Conservation (phyloP, 257 asterid species). For the Galeopsis tetrahit region DNA sequence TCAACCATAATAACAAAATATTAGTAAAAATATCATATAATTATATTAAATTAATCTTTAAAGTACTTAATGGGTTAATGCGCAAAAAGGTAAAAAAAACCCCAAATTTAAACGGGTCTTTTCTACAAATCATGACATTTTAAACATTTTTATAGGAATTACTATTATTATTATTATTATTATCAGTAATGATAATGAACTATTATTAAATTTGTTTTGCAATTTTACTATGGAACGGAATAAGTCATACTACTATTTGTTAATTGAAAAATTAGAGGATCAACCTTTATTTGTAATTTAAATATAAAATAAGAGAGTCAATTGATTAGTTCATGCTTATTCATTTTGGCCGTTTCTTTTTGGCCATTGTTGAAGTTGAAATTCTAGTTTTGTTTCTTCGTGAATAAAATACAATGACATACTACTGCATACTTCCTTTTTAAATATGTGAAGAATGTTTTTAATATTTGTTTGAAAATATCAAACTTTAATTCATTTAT, state of each 20-base stretch:
- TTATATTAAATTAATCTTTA: too few relatives aligned
- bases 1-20: too few relatives aligned
- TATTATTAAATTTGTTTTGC: background rate
- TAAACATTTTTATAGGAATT: too few relatives aligned
- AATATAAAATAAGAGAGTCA: background rate
- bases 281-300: background rate
- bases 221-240: background rate
- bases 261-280: background rate
- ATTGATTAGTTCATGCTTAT: conserved; percentile 18
- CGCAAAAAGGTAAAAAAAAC: too few relatives aligned
- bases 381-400: background rate
- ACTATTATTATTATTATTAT: too few relatives aligned
- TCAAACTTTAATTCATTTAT: background rate
- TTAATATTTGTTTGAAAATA: background rate
- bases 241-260: background rate
- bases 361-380: conserved; percentile 6
- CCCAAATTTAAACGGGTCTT: too few relatives aligned
- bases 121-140: too few relatives aligned
- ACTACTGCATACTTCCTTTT: background rate
- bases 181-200: too few relatives aligned
- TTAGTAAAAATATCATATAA: too few relatives aligned
- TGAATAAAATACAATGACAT: background rate
- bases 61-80: too few relatives aligned
- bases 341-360: conserved; percentile 15
- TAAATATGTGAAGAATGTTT: background rate